These are phyloP conservation scores for Eragrostis nindensis DNA, from an alignment of 176 grass and related monocot genomes.

Conservation along the genomic window DNA sequence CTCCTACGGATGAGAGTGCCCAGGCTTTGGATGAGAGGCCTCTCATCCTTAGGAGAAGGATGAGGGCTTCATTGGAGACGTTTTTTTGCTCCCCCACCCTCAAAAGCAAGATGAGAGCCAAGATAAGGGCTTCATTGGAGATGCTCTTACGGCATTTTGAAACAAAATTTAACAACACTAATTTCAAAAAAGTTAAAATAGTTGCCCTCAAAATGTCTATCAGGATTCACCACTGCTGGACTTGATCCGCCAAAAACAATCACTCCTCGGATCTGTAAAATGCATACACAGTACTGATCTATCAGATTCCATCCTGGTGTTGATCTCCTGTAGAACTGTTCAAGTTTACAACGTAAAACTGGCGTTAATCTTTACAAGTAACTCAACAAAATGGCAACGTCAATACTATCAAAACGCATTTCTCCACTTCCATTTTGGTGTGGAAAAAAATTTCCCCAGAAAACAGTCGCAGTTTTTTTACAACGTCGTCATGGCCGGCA, in stretches of 20 bases:
- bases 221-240: neutral
- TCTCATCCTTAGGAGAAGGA: too few relatives aligned
- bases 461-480: conserved; percentile 41
- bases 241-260: neutral
- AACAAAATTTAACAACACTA: neutral
- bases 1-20: too few relatives aligned
- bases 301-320: conserved; percentile 1
- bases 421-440: conserved; percentile 52
- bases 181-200: neutral
- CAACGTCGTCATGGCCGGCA: conserved; percentile 43
- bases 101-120: too few relatives aligned
- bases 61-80: too few relatives aligned
- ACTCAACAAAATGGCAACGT: conserved; percentile 7
- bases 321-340: conserved; percentile 16
- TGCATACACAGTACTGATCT: neutral
- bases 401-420: conserved; percentile 33
- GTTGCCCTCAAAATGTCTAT: neutral
- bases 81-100: too few relatives aligned
- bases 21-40: too few relatives aligned
- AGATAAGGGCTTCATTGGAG: too few relatives aligned
- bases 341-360: conserved; percentile 13
- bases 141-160: neutral
- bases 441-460: conserved; percentile 36
- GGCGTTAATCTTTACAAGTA: conserved; percentile 12
- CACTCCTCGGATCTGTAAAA: neutral